Percentiles rank a stretch among this genome's conserved stretches.
Conservation (phyloP, 1,284 basidiomycete genomes). For the Leccinum fuscescens region DNA sequence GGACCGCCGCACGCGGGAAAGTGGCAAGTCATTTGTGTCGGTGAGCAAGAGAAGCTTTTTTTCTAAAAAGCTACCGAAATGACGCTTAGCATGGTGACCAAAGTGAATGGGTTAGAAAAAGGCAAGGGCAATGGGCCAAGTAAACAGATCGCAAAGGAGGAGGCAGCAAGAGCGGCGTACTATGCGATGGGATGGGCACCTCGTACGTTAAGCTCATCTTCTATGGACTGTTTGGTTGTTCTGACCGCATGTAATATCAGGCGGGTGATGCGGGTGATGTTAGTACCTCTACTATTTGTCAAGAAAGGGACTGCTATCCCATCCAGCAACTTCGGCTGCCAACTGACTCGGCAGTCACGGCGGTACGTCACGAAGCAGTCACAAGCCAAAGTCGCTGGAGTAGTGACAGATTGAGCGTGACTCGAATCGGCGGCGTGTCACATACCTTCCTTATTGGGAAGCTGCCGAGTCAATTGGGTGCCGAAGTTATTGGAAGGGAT, state of each 20-base stretch:
- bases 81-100: constrained; percentile 11
- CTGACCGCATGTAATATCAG: constrained; percentile 16
- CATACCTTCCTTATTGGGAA: background rate
- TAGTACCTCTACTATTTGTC: background rate
- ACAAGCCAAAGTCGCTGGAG: background rate
- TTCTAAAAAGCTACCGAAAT: background rate
- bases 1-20: constrained; percentile 65
- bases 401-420: background rate
- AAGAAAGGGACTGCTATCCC: constrained; percentile 5
- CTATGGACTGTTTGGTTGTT: background rate
- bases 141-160: constrained; percentile 74
- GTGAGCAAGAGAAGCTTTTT: constrained; percentile 36
- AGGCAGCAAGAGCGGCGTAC: constrained; percentile 67
- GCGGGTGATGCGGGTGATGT: constrained; percentile 18
- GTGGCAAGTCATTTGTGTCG: constrained; percentile 65
- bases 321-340: background rate
- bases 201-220: constrained; percentile 23
- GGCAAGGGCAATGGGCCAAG: constrained; percentile 58
- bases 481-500: background rate
- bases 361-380: background rate
- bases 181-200: constrained; percentile 69
- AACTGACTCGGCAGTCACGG: background rate
- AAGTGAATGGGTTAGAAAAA: constrained; percentile 68
- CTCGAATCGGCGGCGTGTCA: background rate
- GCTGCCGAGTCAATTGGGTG: background rate